Evolutionary conservation across 495 filamentous ascomycete genomes (phyloP), one percentile per base, ranked within the genome.

Genomic region (Xylaria acuta): DNA sequence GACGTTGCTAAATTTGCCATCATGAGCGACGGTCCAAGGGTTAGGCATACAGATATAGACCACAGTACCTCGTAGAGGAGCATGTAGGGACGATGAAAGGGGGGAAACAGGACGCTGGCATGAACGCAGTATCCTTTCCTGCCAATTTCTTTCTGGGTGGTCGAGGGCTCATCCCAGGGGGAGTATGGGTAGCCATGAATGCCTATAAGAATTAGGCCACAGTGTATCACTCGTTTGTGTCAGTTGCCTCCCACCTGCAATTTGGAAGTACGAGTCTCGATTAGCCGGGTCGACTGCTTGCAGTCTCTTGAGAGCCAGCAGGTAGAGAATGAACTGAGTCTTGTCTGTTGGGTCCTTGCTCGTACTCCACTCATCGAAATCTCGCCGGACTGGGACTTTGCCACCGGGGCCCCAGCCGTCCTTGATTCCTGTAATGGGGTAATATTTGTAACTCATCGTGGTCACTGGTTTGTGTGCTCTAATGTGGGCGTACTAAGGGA

Each of bases 1-100:
- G 75, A 58, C 75, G 49, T 80, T 81, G 78, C 75, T 77, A 49
- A 14, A 58, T 64, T 18, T 43, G 14, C 0, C 22, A 64, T 71
- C 25, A 70, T 70, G 36, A 66, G 56, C 32, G 22, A 47, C 40
- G 25, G 53, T 63, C 38, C 12, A 38, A n/a, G 36, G 36, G 36
- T 38, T 38, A 38, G 3, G 36, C 3, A 3, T 38, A 38, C 3
- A 38, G 36, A 38, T 38, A 53, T 25, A 25, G 40, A 47, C 12
- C 34, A 32, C n/a, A 43, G 40, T n/a, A 40, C 54, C 75, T 88
- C 86, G 47, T 79, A 83, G 0, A 86, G 79, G 0, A 81, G 74
- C 38, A 88, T 67, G 71, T 87, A 88, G 0, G 84, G 84, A 9
- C 86, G 75, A 70, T 89, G 84, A 77, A 82, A 84, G 1, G 80